Conservation (phyloP, 306 rosid species). For the Biancaea sappan region DNA sequence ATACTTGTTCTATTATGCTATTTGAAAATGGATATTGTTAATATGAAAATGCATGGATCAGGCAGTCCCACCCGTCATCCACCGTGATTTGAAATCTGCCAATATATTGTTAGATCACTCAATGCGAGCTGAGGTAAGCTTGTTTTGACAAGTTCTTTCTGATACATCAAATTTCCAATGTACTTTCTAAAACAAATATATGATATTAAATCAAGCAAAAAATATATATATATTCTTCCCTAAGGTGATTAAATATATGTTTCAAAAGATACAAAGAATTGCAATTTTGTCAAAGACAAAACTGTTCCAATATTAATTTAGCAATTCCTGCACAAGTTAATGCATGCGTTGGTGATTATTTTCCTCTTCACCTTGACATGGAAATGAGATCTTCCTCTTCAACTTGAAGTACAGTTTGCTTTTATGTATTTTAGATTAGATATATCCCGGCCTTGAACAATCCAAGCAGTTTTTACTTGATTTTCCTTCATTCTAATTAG, state of each 20-base stretch:
- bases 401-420: background rate
- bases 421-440: background rate
- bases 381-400: background rate
- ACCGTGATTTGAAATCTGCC: slow-evolving; percentile 83
- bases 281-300: background rate
- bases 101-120: slow-evolving; percentile 71
- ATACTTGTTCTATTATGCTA: background rate
- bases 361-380: background rate
- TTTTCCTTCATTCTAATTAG: background rate
- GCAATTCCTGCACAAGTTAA: background rate
- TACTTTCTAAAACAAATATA: background rate
- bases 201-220: background rate
- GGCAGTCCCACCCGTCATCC: slow-evolving; percentile 82
- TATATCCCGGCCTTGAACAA: background rate
- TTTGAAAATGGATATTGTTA: slow-evolving; percentile 25
- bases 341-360: background rate
- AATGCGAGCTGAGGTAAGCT: slow-evolving; percentile 78
- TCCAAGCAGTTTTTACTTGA: background rate
- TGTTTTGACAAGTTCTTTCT: slow-evolving; percentile 18
- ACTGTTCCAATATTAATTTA: background rate
- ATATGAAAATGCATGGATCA: slow-evolving; percentile 45
- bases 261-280: background rate
- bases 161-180: background rate
- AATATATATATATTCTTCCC: background rate
- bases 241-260: background rate